Evolutionary conservation across 768 basidiomycete species (phyloP), one percentile per base, ranked within the genome.

Genomic region (Pisolithus marmoratus): DNA sequence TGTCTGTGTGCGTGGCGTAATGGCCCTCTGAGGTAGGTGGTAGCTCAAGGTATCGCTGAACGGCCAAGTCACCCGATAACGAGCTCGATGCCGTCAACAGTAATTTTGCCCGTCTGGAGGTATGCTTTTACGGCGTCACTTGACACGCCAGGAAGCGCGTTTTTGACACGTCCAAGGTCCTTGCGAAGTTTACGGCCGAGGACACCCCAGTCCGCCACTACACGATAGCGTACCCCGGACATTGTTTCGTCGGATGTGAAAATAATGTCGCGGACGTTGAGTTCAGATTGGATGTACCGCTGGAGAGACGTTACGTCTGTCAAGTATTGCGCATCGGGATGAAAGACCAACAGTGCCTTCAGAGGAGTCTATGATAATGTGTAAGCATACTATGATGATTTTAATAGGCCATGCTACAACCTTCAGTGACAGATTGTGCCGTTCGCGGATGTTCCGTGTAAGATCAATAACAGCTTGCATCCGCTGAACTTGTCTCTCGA

Each of bases 381-480:
- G 42, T 64, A 41, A 56, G 8, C 45, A 38, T 15, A 29, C 51
- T 22, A 38, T 6, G 20, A 15, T 26, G 5, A 51, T 9, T 27
- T 24, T 15, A 46, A 38, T 34, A 24, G 14, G 26, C n/a, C n/a
- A 5, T 36, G 50, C 46, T n/a, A 74, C 11, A 44, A 91, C 94
- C 83, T 97, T 98, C 60, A 95, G 77, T 6, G 91, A 90, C 40
- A 97, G 67, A 48, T 82, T 90, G 64, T 90, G 83, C 60, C 80
- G 81, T 66, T 97, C 94, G 44, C 96, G 87, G 56, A 97, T 79
- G 59, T 85, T 84, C 54, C 96, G 82, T 5, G 87, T 85, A 57
- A 99, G 75, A 48, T 97, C 93, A 58, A 98, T 98, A 66, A 99
- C 87, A 11, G 85, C 79, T 68, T 95, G 94, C 87, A 99, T 93